These are phyloP conservation scores for Pythium phragmiticola DNA, from an alignment of 352 stramenopile species.

Conservation along the genomic window DNA sequence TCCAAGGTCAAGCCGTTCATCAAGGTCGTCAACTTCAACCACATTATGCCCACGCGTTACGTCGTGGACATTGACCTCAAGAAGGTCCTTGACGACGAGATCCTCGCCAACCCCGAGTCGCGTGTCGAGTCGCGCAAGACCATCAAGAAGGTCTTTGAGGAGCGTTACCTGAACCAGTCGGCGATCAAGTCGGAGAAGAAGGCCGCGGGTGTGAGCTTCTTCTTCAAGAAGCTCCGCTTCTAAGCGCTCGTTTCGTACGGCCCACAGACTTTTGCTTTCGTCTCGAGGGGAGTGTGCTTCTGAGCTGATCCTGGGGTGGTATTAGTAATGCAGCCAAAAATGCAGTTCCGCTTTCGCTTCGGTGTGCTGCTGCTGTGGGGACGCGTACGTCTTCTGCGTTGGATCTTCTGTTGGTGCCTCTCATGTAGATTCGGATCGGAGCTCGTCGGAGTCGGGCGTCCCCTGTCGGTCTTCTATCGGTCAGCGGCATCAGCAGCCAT, in stretches of 20 bases:
- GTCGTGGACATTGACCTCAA: slow-evolving; percentile 99
- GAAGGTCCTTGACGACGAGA: slow-evolving; percentile 94
- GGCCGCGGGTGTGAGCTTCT: slow-evolving; percentile 96
- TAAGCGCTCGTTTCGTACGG: slow-evolving; percentile 63
- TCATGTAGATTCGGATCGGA: too few species aligned
- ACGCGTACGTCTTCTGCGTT: background rate
- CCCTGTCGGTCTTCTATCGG: too few species aligned
- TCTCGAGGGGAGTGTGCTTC: slow-evolving; percentile 25
- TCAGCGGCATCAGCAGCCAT: too few species aligned
- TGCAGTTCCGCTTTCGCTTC: slow-evolving; percentile 31
- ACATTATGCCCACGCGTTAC: slow-evolving; percentile 99
- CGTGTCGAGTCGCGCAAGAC: slow-evolving; percentile 95
- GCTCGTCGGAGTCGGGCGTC: too few species aligned
- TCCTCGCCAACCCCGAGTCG: slow-evolving; percentile 79
- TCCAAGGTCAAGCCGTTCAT: slow-evolving; percentile 99
- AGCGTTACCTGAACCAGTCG: slow-evolving; percentile 95
- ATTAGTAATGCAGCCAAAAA: slow-evolving; percentile 36
- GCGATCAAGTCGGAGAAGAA: slow-evolving; percentile 98
- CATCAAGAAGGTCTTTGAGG: slow-evolving; percentile 99
- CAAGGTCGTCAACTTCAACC: slow-evolving; percentile 99
- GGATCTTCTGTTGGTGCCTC: background rate
- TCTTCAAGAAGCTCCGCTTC: slow-evolving; percentile 99
- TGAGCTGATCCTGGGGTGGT: slow-evolving; percentile 30
- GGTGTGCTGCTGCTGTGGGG: slow-evolving; percentile 2
- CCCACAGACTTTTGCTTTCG: slow-evolving; percentile 18